A percentile compares a stretch with the other conserved stretches of the same genome.
Conservation (phyloP, 2,329 filamentous ascomycete species). For the Daldinia sp. region DNA sequence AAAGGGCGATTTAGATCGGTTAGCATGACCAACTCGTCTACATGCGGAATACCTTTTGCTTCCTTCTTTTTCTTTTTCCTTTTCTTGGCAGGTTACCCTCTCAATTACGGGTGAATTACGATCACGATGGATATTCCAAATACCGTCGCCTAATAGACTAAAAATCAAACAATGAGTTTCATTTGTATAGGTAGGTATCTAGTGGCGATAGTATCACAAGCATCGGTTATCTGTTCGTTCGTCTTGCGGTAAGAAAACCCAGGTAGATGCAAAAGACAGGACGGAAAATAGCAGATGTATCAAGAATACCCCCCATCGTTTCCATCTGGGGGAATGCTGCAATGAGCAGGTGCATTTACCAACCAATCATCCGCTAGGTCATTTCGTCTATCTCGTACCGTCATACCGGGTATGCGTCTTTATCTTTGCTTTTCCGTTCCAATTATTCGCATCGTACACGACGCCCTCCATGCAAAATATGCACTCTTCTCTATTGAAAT, state of each 20-base stretch:
- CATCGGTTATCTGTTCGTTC: constrained; percentile 8
- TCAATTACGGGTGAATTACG: background rate
- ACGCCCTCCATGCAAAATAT: background rate
- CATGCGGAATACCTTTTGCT: background rate
- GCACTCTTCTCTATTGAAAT: background rate
- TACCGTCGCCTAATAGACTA: background rate
- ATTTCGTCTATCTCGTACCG: constrained; percentile 25
- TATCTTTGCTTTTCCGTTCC: background rate
- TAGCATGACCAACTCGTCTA: constrained; percentile 33
- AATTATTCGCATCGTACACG: constrained; percentile 6
- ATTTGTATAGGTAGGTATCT: constrained; percentile 20
- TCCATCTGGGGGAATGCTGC: constrained; percentile 9
- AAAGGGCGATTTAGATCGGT: constrained; percentile 54
- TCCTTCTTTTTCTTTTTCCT: too few species aligned
- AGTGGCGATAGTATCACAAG: constrained; percentile 26
- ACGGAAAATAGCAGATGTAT: constrained; percentile 11
- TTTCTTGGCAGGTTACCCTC: background rate
- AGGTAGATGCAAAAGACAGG: constrained; percentile 12
- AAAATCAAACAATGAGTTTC: background rate
- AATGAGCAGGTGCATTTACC: constrained; percentile 6
- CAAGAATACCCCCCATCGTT: background rate
- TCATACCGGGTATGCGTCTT: constrained; percentile 16
- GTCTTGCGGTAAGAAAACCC: background rate
- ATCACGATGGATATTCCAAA: background rate
- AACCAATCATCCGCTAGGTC: constrained; percentile 19